Evolutionary conservation across 257 asterid genomes (phyloP).

Genomic region (Verbena officinalis): DNA sequence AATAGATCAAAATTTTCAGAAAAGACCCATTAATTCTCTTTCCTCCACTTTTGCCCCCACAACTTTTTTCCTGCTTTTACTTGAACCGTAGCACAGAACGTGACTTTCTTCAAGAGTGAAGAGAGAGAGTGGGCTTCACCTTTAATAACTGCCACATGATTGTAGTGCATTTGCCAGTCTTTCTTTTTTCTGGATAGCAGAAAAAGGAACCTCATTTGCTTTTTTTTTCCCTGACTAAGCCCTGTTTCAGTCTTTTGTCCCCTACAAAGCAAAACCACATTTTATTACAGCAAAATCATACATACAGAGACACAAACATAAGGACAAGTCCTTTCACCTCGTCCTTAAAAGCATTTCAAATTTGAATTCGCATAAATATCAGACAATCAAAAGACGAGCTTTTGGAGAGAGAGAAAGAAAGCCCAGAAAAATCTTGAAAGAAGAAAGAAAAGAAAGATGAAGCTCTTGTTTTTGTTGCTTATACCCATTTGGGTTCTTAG

Average conservation of each 20-base stretch:
- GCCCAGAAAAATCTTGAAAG: conserved; percentile 29
- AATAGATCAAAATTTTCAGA: conserved; percentile 7
- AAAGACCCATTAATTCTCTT: neutral
- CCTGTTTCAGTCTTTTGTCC: conserved; percentile 49
- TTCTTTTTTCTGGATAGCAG: conserved; percentile 43
- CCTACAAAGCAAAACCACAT: conserved; percentile 32
- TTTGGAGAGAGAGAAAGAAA: neutral
- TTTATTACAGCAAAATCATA: neutral
- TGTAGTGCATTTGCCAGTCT: conserved; percentile 53
- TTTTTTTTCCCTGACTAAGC: conserved; percentile 35
- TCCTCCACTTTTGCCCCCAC: conserved; percentile 22
- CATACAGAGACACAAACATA: conserved; percentile 28
- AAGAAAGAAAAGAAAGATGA: conserved; percentile 38
- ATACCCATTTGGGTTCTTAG: conserved; percentile 53
- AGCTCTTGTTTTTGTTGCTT: conserved; percentile 48
- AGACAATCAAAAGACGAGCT: neutral
- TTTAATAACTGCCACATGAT: conserved; percentile 90
- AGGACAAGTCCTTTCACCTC: conserved; percentile 25
- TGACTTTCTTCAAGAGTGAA: conserved; percentile 35
- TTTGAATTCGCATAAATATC: conserved; percentile 30
- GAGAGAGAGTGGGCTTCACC: conserved; percentile 22
- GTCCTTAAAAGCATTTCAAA: conserved; percentile 44
- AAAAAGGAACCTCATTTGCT: conserved; percentile 34
- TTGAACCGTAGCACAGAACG: conserved; percentile 39
- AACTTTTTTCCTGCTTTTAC: neutral